Conservation (phyloP, 1,284 basidiomycete species). For the Serendipita sp. region DNA sequence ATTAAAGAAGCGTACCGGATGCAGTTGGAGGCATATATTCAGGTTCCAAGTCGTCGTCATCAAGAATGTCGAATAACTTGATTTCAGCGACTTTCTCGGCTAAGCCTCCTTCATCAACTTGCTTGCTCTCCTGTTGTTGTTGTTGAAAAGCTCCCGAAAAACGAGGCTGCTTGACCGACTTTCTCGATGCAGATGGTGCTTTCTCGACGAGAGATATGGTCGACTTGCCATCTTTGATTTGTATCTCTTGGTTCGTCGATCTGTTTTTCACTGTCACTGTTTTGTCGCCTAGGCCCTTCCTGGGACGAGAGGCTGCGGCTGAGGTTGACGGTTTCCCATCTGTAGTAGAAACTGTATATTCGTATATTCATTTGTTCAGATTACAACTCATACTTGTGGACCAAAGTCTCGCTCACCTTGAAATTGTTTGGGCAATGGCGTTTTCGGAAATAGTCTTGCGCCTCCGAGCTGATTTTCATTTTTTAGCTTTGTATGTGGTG, state of each 20-base stretch:
- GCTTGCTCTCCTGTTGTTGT: not conserved
- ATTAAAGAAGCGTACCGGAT: not conserved
- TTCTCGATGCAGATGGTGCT: constrained; percentile 1
- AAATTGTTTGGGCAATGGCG: not conserved
- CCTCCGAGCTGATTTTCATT: not conserved
- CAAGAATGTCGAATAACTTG: not conserved
- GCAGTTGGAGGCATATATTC: not conserved
- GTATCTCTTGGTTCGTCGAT: not conserved
- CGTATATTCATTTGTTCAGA: not conserved
- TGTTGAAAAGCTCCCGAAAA: not conserved
- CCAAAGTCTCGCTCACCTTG: not conserved
- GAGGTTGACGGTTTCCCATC: not conserved
- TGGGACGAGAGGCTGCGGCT: not conserved
- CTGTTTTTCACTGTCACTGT: not conserved
- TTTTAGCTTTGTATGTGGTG: not conserved
- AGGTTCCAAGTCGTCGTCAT: not conserved
- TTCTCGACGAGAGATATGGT: not conserved
- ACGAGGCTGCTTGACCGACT: constrained; percentile 1
- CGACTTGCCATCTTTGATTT: not conserved
- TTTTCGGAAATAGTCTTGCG: not conserved
- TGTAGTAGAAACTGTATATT: not conserved
- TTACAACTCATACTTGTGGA: not conserved
- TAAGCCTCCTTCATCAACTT: not conserved
- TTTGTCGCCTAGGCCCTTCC: not conserved
- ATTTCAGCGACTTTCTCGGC: not conserved